Percentiles rank a stretch among this genome's conserved stretches.
Evolutionary conservation across 129 eudicot genomes (phyloP).

Genomic region (Heracleum sosnowskyi): DNA sequence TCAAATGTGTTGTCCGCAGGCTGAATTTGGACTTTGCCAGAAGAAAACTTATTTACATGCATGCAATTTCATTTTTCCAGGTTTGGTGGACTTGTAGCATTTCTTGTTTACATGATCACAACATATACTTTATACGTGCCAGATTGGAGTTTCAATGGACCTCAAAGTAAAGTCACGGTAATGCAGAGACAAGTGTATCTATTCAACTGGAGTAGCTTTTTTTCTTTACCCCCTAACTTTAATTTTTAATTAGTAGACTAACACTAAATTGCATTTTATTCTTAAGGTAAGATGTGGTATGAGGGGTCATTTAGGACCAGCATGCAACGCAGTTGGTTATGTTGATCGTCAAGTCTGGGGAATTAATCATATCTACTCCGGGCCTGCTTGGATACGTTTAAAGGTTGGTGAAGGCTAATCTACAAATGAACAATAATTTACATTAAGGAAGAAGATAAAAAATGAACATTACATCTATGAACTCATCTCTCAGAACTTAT

Average conservation of each 20-base stretch:
- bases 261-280: not conserved
- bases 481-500: too few relatives aligned
- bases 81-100: conserved; percentile 60
- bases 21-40: not conserved
- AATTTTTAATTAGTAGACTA: not conserved
- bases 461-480: too few relatives aligned
- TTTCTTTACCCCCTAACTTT: not conserved
- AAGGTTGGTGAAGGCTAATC: conserved; percentile 30
- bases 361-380: conserved; percentile 61
- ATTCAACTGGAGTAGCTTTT: not conserved
- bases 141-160: conserved; percentile 54
- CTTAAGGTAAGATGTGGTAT: conserved; percentile 65
- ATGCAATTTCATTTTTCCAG: conserved; percentile 17
- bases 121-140: conserved; percentile 58
- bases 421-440: not conserved
- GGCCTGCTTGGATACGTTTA: conserved; percentile 63
- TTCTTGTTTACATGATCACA: conserved; percentile 61
- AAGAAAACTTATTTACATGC: not conserved
- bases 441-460: too few relatives aligned
- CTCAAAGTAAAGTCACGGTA: conserved; percentile 36
- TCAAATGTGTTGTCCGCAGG: not conserved
- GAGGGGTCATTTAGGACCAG: conserved; percentile 86
- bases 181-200: conserved; percentile 7
- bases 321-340: conserved; percentile 86
- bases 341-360: conserved; percentile 87